Conservation (phyloP, 805 yeast species). For the Metahyphopichia silvanorum region DNA sequence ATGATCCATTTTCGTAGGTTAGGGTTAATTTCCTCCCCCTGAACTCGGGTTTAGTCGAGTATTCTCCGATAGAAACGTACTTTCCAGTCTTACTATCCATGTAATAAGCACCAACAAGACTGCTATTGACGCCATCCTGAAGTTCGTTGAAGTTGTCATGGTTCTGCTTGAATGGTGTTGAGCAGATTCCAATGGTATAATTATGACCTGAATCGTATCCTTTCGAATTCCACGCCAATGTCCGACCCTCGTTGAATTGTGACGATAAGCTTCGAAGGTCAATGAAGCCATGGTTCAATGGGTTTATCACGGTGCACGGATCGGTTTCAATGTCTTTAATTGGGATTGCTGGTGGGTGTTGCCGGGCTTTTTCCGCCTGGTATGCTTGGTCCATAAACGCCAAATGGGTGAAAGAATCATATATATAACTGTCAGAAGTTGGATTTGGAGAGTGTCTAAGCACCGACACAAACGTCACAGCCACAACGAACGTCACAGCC, state of each 20-base stretch:
- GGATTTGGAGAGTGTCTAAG: no score
- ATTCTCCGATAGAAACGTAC: slow-evolving; percentile 52
- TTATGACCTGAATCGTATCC: slow-evolving; percentile 71
- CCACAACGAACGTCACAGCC: no score
- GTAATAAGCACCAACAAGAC: slow-evolving; percentile 41
- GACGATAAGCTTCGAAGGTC: slow-evolving; percentile 49
- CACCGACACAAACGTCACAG: no score
- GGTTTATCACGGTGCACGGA: slow-evolving; percentile 38
- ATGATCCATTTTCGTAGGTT: slow-evolving; percentile 68
- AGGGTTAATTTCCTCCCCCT: slow-evolving; percentile 70
- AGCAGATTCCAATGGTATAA: slow-evolving; percentile 53
- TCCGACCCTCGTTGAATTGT: slow-evolving; percentile 43
- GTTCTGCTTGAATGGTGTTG: slow-evolving; percentile 44
- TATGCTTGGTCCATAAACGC: neutral
- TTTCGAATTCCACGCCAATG: slow-evolving; percentile 59
- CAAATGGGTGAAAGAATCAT: slow-evolving; percentile 7
- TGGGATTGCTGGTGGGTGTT: slow-evolving; percentile 1
- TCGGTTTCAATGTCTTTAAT: slow-evolving; percentile 14
- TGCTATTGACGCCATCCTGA: slow-evolving; percentile 39
- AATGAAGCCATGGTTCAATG: slow-evolving; percentile 46
- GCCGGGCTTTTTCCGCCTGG: neutral
- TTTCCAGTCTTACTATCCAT: slow-evolving; percentile 32
- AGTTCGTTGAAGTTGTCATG: slow-evolving; percentile 35
- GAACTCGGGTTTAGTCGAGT: slow-evolving; percentile 57
- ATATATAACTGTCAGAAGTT: slow-evolving; percentile 3